Conservation (phyloP, 306 rosid genomes). For the Lotus japonicus region DNA sequence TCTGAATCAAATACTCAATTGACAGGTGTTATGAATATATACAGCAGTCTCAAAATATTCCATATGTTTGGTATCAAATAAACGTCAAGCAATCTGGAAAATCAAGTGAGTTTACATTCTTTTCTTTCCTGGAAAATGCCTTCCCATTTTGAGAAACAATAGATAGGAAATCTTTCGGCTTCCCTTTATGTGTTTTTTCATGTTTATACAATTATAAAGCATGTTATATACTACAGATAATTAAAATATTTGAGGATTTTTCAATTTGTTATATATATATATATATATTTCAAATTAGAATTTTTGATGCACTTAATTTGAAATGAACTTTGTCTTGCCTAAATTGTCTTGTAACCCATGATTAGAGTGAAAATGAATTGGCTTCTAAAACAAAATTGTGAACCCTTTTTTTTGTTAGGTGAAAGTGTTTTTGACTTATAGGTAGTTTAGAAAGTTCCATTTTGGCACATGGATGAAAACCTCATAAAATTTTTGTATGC, state of each 20-base stretch:
- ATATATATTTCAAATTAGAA: neutral
- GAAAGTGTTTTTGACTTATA: neutral
- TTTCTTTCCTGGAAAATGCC: conserved; percentile 19
- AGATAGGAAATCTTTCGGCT: conserved; percentile 3
- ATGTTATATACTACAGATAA: neutral
- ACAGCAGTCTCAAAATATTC: conserved; percentile 51
- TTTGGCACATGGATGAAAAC: neutral
- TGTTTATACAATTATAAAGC: conserved; percentile 6
- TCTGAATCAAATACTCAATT: conserved; percentile 16
- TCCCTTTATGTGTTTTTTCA: neutral
- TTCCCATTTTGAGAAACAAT: conserved; percentile 8
- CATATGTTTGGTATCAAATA: conserved; percentile 70
- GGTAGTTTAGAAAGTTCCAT: neutral
- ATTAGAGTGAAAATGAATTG: neutral
- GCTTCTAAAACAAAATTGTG: neutral
- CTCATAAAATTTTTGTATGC: neutral
- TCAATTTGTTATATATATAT: neutral
- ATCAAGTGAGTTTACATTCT: conserved; percentile 68
- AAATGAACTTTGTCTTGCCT: neutral
- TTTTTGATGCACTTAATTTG: neutral
- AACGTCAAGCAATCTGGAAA: conserved; percentile 72
- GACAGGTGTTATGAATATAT: conserved; percentile 85
- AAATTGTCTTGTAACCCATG: neutral
- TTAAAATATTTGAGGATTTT: neutral
- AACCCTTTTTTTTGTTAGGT: neutral